A percentile compares a stretch with the other conserved stretches of the same genome.
phyloP scores from a whole-genome alignment of 2,329 filamentous ascomycete genomes.

The Trichophyton benhamiae region DNA sequence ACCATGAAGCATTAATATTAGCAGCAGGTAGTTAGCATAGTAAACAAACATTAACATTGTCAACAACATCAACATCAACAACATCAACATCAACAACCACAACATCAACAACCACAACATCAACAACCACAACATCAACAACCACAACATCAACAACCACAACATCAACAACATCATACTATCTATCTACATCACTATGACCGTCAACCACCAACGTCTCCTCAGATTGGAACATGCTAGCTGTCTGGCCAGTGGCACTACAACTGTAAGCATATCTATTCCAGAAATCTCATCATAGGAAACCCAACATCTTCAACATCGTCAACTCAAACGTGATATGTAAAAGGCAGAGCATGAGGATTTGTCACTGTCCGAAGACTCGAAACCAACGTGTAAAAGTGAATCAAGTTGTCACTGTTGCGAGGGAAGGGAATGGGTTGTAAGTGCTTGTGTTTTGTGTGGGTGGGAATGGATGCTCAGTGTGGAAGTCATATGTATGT shows the following conservation, averaged over 20 bases:
- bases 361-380: neutral
- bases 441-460: too few relatives aligned
- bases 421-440: neutral
- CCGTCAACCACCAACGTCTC: neutral
- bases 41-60: too few relatives aligned
- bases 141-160: neutral
- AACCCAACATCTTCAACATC: neutral
- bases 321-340: neutral
- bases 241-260: neutral
- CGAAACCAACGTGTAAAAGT: neutral
- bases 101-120: neutral
- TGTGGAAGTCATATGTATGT: neutral
- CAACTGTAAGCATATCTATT: neutral
- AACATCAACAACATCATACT: neutral
- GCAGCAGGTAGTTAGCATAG: too few relatives aligned
- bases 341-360: neutral
- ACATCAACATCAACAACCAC: too few relatives aligned
- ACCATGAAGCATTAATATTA: too few relatives aligned
- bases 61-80: too few relatives aligned
- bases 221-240: neutral
- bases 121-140: neutral
- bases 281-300: neutral
- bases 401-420: neutral
- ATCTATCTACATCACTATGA: too few relatives aligned
- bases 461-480: too few relatives aligned